phyloP scores from a whole-genome alignment of 139 green algal species.

The Auxenochlorella protothecoides region DNA sequence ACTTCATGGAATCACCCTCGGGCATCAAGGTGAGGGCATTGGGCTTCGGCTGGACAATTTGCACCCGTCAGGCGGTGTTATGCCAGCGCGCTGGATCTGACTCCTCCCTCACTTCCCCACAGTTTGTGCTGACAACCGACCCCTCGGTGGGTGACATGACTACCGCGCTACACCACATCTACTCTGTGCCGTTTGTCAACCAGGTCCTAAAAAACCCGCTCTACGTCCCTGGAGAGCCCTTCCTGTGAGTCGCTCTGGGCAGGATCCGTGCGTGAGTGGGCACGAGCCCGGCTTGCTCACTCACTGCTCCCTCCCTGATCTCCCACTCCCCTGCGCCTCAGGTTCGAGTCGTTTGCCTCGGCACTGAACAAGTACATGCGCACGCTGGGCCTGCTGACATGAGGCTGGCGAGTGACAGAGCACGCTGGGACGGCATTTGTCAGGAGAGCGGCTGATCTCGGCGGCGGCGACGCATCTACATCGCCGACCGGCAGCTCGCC shows the following conservation, averaged over 20 bases:
- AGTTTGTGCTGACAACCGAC: conserved; percentile 77
- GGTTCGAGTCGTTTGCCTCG: conserved; percentile 32
- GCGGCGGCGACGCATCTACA: no score
- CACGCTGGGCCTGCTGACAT: conserved; percentile 22
- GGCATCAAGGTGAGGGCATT: conserved; percentile 62
- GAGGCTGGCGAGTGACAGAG: background rate
- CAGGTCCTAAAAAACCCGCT: conserved; percentile 77
- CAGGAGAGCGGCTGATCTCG: no score
- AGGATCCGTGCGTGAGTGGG: no score
- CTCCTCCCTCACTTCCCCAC: conserved; percentile 2
- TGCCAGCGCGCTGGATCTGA: no score
- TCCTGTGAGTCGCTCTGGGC: conserved; percentile 41
- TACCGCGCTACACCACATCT: conserved; percentile 65
- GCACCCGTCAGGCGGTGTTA: background rate
- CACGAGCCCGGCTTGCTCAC: background rate
- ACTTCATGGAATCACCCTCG: conserved; percentile 81
- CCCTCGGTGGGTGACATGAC: conserved; percentile 50
- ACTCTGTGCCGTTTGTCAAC: conserved; percentile 66
- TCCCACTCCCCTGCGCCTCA: background rate
- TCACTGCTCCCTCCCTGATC: no score
- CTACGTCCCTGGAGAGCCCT: conserved; percentile 57
- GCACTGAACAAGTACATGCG: conserved; percentile 44
- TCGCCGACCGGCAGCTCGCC: no score
- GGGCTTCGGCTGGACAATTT: background rate
- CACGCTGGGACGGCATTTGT: no score